A percentile compares a stretch with the other conserved stretches of the same genome.
Conservation (phyloP, 148 eudicot species). For the Selenicereus undatus region DNA sequence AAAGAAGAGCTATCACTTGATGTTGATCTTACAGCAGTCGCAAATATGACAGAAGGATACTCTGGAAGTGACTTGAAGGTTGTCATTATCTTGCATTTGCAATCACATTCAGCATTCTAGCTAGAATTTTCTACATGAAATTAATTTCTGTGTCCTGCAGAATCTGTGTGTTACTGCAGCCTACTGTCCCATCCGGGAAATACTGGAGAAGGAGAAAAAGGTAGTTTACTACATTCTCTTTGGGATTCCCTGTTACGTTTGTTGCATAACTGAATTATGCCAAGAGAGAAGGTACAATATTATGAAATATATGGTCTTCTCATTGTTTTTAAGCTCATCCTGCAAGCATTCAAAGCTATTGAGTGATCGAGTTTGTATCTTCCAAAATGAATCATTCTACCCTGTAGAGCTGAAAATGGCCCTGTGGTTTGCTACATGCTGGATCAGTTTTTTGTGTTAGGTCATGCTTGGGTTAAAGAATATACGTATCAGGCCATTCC, state of each 20-base stretch:
- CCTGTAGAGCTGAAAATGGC: neutral
- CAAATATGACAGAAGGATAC: slow-evolving; percentile 83
- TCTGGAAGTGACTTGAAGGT: slow-evolving; percentile 99
- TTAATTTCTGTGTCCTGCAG: slow-evolving; percentile 36
- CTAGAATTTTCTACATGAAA: neutral
- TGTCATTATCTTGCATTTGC: slow-evolving; percentile 3
- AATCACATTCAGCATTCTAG: neutral
- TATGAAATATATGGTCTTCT: neutral
- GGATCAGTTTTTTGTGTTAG: neutral
- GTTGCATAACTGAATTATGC: neutral
- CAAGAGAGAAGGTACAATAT: neutral
- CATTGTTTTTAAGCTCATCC: neutral
- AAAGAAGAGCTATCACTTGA: slow-evolving; percentile 77
- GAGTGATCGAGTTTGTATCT: neutral
- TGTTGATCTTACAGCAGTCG: slow-evolving; percentile 68
- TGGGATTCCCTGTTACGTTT: neutral
- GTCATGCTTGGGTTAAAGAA: neutral
- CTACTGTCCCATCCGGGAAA: slow-evolving; percentile 91
- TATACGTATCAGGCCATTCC: neutral
- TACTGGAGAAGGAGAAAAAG: slow-evolving; percentile 84
- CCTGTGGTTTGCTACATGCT: neutral
- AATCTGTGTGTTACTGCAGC: slow-evolving; percentile 94
- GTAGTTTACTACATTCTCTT: slow-evolving; percentile 24
- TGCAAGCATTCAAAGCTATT: neutral
- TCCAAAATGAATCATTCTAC: neutral